A percentile compares a stretch with the other conserved stretches of the same genome.
Evolutionary conservation across 257 asterid genomes (phyloP).

Genomic region (Solanum pennellii): DNA sequence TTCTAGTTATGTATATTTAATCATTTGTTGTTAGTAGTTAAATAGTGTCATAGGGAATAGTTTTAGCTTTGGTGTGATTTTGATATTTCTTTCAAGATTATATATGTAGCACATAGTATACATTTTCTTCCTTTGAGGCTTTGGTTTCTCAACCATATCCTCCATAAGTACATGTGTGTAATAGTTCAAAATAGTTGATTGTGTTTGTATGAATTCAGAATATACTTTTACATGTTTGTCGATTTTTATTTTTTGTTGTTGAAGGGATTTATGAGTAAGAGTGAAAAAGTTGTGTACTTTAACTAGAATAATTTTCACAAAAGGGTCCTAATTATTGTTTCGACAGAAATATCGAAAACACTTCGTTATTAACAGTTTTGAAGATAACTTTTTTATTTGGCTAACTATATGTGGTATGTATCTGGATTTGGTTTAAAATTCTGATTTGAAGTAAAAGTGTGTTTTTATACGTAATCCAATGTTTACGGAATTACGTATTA

Average conservation of each 20-base stretch:
- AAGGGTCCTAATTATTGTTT: neutral
- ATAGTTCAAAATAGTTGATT: neutral
- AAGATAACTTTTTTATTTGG: neutral
- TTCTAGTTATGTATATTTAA: slow-evolving; percentile 2
- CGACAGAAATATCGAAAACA: neutral
- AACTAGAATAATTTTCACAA: neutral
- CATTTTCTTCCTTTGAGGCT: neutral
- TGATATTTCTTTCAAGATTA: neutral
- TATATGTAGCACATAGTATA: neutral
- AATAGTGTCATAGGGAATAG: neutral
- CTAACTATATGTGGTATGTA: neutral
- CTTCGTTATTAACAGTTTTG: neutral
- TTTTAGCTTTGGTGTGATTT: neutral
- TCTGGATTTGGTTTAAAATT: too few species aligned
- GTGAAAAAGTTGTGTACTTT: neutral
- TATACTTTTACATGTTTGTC: neutral
- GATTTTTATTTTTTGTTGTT: neutral
- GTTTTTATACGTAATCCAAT: neutral
- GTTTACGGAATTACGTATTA: too few species aligned
- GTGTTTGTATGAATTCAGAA: neutral
- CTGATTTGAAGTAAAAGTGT: neutral
- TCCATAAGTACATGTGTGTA: neutral
- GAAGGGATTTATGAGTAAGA: neutral
- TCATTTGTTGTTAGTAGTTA: neutral
- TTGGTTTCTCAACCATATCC: neutral